Evolutionary conservation across 2,329 filamentous ascomycete genomes (phyloP), one percentile per base, ranked within the genome.

Genomic region (Aspergillus novoparasiticus): DNA sequence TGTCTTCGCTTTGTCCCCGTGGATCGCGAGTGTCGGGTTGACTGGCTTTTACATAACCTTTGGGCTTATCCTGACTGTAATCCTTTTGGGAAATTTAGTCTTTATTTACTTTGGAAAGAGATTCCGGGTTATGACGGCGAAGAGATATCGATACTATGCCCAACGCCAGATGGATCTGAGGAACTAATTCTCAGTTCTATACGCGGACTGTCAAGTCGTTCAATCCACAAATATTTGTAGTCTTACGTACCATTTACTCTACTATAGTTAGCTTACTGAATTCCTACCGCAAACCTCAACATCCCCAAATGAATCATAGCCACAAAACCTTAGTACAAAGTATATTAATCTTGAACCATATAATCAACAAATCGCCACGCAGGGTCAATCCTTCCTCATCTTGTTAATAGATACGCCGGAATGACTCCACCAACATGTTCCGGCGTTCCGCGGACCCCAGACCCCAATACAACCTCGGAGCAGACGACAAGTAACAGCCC

Each of bases 1-100:
- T 48, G 77, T 84, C 28, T 84, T 84, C 63, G 78, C 76, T 0
- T 71, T 84, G 26, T 71, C 76, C 0, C 78, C 80, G 0, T 84
- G 82, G 79, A 32, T 57, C 36, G 56, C 26, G 5, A 50, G 26
- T 4, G 46, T 50, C 12, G 46, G 46, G 26, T 19, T 50, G 8
- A 30, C 2, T 9, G 23, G 26, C 26, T 28, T 50, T 30, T 50
- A 50, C 16, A 16, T 50, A 16, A 50, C 46, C 8, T 50, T 50
- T 12, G 23, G 46, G 5, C 14, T 30, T 30, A 50, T 50, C 21
- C 23, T 50, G 3, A 50, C 46, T 2, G 46, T 50, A 14, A 50
- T 50, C 8, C 23, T 50, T 3, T 19, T 2, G 16, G 46, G 12
- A 10, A 30, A 50, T n/a, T 16, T 50, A 8, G 11, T 50, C 23